A percentile compares a stretch with the other conserved stretches of the same genome.
phyloP scores from a whole-genome alignment of 305 asterid genomes.

The Coffea humblotiana region DNA sequence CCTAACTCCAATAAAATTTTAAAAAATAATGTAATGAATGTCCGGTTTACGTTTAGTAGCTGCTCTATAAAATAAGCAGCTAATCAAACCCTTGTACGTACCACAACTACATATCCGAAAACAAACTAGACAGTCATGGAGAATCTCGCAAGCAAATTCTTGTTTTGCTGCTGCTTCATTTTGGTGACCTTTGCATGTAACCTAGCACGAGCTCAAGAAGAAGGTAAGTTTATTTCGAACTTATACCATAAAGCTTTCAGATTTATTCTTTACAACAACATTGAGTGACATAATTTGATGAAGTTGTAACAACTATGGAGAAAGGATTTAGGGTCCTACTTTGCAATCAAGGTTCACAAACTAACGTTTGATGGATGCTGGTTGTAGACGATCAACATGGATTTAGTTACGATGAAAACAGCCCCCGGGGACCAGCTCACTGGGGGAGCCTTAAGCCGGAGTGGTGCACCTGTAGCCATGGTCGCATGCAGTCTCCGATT shows the following conservation, averaged over 20 bases:
- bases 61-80: conserved; percentile 2
- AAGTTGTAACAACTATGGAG: too few relatives aligned
- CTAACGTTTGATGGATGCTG: not conserved
- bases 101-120: not conserved
- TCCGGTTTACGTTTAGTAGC: not conserved
- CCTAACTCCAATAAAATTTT: not conserved
- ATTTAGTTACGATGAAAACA: conserved; percentile 48
- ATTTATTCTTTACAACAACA: too few relatives aligned
- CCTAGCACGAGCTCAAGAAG: too few relatives aligned
- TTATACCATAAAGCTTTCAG: too few relatives aligned
- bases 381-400: conserved; percentile 60
- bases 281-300: too few relatives aligned
- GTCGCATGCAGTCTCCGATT: conserved; percentile 69
- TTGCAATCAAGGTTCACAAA: too few relatives aligned
- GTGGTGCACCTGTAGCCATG: conserved; percentile 52
- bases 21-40: not conserved
- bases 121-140: not conserved
- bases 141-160: not conserved
- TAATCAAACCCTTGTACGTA: not conserved
- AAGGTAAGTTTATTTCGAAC: conserved; percentile 31
- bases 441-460: conserved; percentile 63
- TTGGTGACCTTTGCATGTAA: conserved; percentile 15
- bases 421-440: conserved; percentile 49
- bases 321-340: too few relatives aligned
- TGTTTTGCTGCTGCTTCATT: conserved; percentile 20